phyloP scores from a whole-genome alignment of 2,329 filamentous ascomycete species.

The Ophiostoma australiae region DNA sequence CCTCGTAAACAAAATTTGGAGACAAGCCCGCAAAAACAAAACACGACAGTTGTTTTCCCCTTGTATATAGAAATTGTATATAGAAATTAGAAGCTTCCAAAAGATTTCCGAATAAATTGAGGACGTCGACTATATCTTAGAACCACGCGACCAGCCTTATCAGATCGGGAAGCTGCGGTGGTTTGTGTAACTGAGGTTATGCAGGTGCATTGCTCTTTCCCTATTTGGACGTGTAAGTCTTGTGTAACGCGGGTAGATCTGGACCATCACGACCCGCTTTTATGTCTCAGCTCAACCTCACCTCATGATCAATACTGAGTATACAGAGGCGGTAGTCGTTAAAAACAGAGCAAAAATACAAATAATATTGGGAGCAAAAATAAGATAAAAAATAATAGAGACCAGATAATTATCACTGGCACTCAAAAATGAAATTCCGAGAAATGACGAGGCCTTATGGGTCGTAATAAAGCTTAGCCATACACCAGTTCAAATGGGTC shows the following conservation, averaged over 20 bases:
- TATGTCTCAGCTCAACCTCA: not conserved
- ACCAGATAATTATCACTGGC: too few species aligned
- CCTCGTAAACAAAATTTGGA: too few species aligned
- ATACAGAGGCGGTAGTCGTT: not conserved
- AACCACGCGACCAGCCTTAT: not conserved
- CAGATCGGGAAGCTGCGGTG: not conserved
- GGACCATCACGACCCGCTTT: not conserved
- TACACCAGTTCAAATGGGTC: not conserved
- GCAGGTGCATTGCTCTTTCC: not conserved
- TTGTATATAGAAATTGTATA: too few species aligned
- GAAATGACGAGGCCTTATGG: not conserved
- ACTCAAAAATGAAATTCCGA: not conserved
- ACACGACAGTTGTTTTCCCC: not conserved
- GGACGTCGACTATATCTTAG: not conserved
- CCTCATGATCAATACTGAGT: not conserved
- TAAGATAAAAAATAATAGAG: too few species aligned
- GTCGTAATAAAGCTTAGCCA: not conserved
- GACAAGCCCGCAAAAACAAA: not conserved
- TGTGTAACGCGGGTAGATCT: slow-evolving; percentile 2
- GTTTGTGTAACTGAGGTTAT: slow-evolving; percentile 1
- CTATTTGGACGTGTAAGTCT: not conserved
- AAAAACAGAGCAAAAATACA: too few species aligned
- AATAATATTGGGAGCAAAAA: too few species aligned
- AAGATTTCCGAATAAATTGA: not conserved
- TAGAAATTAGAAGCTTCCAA: too few species aligned